A percentile compares a stretch with the other conserved stretches of the same genome.
These are phyloP conservation scores for Fonticula alba DNA, from an alignment of 78 protist genomes.

Conservation along the genomic window DNA sequence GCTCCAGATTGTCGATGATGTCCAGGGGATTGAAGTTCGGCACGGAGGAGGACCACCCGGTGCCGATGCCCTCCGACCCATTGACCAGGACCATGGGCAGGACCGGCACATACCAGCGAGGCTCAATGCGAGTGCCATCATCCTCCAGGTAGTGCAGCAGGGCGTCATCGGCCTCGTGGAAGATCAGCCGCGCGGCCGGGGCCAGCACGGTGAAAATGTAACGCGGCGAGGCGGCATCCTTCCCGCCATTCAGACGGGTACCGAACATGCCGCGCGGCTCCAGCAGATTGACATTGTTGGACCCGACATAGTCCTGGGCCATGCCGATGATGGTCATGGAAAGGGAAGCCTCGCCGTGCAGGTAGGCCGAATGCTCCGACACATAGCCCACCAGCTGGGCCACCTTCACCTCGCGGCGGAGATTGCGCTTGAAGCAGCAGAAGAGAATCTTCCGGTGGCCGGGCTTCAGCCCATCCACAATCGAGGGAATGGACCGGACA, in stretches of 20 bases:
- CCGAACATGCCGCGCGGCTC: constrained; percentile 90
- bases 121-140: constrained; percentile 88
- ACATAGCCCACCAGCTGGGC: constrained; percentile 95
- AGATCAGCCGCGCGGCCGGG: constrained; percentile 58
- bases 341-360: constrained; percentile 91
- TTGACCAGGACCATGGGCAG: constrained; percentile 93
- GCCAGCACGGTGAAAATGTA: constrained; percentile 81
- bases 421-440: constrained; percentile 86
- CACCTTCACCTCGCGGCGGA: constrained; percentile 82
- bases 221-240: constrained; percentile 84
- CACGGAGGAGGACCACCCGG: constrained; percentile 54
- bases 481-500: constrained; percentile 85
- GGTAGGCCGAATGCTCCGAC: constrained; percentile 84
- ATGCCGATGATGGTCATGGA: constrained; percentile 64
- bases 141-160: constrained; percentile 68
- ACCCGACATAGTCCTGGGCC: constrained; percentile 83
- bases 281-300: constrained; percentile 86
- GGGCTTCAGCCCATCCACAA: constrained; percentile 94
- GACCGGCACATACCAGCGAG: constrained; percentile 76
- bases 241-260: constrained; percentile 74
- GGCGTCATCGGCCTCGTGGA: constrained; percentile 67
- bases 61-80: constrained; percentile 91
- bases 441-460: constrained; percentile 89
- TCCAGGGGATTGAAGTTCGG: constrained; percentile 82
- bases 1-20: constrained; percentile 35